phyloP scores from a whole-genome alignment of 1,284 basidiomycete genomes.

The Sporisorium reilianum region DNA sequence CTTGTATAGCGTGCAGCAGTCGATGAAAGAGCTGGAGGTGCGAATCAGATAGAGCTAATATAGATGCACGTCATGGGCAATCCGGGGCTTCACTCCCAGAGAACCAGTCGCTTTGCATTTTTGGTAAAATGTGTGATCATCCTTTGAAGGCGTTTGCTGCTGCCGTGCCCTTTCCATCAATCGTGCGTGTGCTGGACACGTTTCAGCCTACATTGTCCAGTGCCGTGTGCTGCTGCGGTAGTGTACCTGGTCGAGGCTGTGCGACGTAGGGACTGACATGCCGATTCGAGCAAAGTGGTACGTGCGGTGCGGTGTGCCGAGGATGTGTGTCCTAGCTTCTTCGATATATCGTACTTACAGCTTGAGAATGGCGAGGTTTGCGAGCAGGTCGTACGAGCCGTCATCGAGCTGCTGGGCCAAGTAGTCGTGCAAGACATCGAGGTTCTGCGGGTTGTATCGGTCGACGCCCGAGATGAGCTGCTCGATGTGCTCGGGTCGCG shows the following conservation, averaged over 20 bases:
- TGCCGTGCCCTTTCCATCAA: no score
- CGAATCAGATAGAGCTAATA: conserved; percentile 69
- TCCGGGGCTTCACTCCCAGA: conserved; percentile 60
- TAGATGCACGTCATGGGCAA: conserved; percentile 54
- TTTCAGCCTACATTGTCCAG: not conserved
- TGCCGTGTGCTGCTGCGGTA: not conserved
- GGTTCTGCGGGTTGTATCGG: conserved; percentile 94
- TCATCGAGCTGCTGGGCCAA: conserved; percentile 89
- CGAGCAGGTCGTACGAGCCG: conserved; percentile 90
- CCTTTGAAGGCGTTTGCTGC: conserved; percentile 11
- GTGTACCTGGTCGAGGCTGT: not conserved
- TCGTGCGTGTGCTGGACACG: not conserved
- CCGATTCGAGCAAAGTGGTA: not conserved
- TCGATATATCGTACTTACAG: conserved; percentile 73
- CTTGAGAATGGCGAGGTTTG: conserved; percentile 89
- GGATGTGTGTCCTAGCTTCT: not conserved
- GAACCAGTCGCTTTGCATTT: conserved; percentile 52
- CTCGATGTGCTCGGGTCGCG: conserved; percentile 63
- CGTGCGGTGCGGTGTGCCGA: conserved; percentile 13
- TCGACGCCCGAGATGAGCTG: conserved; percentile 72
- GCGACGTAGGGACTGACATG: not conserved
- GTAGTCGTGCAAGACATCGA: conserved; percentile 92
- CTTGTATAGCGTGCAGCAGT: not conserved
- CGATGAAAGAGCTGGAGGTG: not conserved
- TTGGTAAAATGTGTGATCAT: conserved; percentile 46